Evolutionary conservation across 148 eudicot genomes (phyloP).

Genomic region (Fagopyrum tataricum): DNA sequence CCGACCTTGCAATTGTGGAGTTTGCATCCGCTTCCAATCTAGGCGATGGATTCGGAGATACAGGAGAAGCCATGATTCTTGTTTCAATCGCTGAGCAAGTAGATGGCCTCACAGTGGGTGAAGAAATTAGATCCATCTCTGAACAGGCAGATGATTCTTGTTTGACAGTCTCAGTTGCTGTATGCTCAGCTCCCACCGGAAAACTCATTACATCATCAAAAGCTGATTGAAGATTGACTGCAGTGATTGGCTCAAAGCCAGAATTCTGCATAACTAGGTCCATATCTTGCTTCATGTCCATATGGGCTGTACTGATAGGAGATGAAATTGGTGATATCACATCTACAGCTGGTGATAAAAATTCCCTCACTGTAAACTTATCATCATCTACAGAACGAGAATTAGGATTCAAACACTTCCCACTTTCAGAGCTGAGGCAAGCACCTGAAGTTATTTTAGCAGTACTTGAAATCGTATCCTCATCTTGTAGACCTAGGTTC

Average conservation of each 20-base stretch:
- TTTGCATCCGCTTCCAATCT: not conserved
- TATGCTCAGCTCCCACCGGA: slow-evolving; percentile 41
- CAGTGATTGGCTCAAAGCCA: slow-evolving; percentile 25
- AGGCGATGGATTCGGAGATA: slow-evolving; percentile 11
- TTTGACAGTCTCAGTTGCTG: slow-evolving; percentile 38
- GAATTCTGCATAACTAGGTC: slow-evolving; percentile 26
- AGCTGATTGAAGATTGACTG: slow-evolving; percentile 29
- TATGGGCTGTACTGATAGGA: slow-evolving; percentile 26
- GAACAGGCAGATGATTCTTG: slow-evolving; percentile 17
- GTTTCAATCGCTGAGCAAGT: not conserved
- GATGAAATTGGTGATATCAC: slow-evolving; percentile 19
- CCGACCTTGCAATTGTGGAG: slow-evolving; percentile 12
- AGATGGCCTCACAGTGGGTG: not conserved
- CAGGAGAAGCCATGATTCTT: slow-evolving; percentile 19
- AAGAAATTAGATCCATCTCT: not conserved
- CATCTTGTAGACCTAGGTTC: slow-evolving; percentile 27
- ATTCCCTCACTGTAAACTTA: slow-evolving; percentile 71
- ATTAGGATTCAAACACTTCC: slow-evolving; percentile 26
- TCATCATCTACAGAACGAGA: slow-evolving; percentile 51
- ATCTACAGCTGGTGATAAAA: slow-evolving; percentile 37
- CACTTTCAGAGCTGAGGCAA: slow-evolving; percentile 27
- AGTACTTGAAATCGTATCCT: slow-evolving; percentile 18
- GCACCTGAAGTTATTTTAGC: slow-evolving; percentile 19
- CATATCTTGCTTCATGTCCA: slow-evolving; percentile 23
- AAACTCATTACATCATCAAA: slow-evolving; percentile 44